Evolutionary conservation across 2,329 filamentous ascomycete genomes (phyloP).

Genomic region (Sporothrix phasma): DNA sequence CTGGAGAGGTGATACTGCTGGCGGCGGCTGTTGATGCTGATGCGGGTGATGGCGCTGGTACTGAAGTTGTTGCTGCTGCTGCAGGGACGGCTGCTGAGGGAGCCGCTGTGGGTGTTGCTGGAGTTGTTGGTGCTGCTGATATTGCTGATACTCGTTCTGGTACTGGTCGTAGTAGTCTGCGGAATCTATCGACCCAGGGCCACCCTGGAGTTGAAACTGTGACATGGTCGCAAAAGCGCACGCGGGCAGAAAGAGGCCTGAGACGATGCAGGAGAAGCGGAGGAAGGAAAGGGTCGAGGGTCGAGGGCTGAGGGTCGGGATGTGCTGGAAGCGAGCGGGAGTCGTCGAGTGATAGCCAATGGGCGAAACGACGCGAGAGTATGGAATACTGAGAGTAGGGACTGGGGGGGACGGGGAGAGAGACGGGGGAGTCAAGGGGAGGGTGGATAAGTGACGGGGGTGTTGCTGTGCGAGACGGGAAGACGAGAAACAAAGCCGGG

Average conservation of each 20-base stretch:
- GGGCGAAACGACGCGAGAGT: conserved; percentile 17
- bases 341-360: conserved; percentile 23
- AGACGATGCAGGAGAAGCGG: conserved; percentile 15
- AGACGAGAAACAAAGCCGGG: conserved; percentile 13
- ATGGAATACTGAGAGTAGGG: background rate
- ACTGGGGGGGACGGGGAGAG: background rate
- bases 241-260: conserved; percentile 1
- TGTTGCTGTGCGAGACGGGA: background rate
- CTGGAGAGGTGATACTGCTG: background rate
- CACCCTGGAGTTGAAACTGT: conserved; percentile 40
- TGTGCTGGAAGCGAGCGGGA: background rate
- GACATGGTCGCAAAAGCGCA: conserved; percentile 39
- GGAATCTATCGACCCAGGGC: conserved; percentile 26
- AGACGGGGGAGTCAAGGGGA: background rate
- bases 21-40: background rate
- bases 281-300: background rate
- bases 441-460: background rate
- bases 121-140: background rate
- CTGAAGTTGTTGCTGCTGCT: background rate
- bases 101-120: background rate
- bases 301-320: conserved; percentile 7
- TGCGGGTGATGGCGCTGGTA: background rate
- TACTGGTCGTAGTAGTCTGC: background rate
- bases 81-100: background rate
- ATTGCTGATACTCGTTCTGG: background rate